A percentile compares a stretch with the other conserved stretches of the same genome.
Conservation (phyloP, 805 yeast genomes). For the Saturnispora galanensis region DNA sequence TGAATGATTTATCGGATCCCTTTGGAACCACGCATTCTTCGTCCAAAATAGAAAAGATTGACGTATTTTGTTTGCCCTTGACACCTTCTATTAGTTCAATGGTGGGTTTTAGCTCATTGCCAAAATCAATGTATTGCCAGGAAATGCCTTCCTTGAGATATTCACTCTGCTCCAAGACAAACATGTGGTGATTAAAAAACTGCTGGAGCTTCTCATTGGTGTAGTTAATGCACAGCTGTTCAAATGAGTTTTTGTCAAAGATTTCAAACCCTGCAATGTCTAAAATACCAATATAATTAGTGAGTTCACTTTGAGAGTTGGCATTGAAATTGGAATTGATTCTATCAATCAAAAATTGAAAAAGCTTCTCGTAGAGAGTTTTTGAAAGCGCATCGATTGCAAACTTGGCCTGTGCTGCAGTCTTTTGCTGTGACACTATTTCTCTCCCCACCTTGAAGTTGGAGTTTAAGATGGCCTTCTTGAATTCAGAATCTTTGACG, state of each 20-base stretch:
- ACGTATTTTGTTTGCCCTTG: slow-evolving; percentile 44
- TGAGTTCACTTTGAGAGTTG: slow-evolving; percentile 18
- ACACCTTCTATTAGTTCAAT: slow-evolving; percentile 78
- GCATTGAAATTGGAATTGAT: slow-evolving; percentile 57
- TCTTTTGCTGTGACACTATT: slow-evolving; percentile 67
- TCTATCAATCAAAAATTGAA: slow-evolving; percentile 63
- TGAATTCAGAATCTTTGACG: slow-evolving; percentile 38
- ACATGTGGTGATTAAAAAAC: slow-evolving; percentile 53
- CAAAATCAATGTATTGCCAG: slow-evolving; percentile 82
- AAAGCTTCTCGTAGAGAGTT: slow-evolving; percentile 73
- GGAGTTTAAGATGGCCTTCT: slow-evolving; percentile 59
- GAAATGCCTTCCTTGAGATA: slow-evolving; percentile 48
- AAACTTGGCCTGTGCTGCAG: slow-evolving; percentile 68
- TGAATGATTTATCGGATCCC: slow-evolving; percentile 72
- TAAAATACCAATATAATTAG: slow-evolving; percentile 44
- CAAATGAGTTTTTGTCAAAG: slow-evolving; percentile 47
- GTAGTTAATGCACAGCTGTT: slow-evolving; percentile 50
- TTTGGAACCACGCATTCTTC: slow-evolving; percentile 95
- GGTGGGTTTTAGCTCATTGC: slow-evolving; percentile 88
- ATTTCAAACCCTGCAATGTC: slow-evolving; percentile 59
- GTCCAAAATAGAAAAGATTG: slow-evolving; percentile 76
- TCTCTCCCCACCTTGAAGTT: slow-evolving; percentile 89
- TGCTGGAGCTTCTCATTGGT: slow-evolving; percentile 54
- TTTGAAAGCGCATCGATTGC: slow-evolving; percentile 84
- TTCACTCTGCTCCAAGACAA: slow-evolving; percentile 51